These are phyloP conservation scores for Aureobasidium sp. DNA, from an alignment of 2,329 filamentous ascomycete species.

Conservation along the genomic window DNA sequence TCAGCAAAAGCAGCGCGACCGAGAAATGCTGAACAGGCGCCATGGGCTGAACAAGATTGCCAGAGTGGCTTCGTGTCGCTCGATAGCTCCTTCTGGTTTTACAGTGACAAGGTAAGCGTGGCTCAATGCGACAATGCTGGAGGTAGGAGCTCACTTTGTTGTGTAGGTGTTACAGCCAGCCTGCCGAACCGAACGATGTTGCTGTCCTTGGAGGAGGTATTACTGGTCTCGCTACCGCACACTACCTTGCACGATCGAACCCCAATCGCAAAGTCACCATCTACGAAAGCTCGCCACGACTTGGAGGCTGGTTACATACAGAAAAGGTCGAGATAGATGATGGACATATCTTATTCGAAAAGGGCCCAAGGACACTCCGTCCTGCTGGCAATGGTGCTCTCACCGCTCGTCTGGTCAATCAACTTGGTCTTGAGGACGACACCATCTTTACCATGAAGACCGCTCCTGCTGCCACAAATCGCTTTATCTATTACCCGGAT, in stretches of 20 bases:
- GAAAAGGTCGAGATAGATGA: conserved; percentile 53
- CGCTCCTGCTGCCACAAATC: conserved; percentile 49
- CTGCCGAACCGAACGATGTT: conserved; percentile 30
- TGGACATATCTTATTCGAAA: conserved; percentile 65
- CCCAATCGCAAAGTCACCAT: conserved; percentile 65
- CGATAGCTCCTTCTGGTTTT: not conserved
- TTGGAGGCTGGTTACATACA: conserved; percentile 81
- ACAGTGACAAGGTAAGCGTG: not conserved
- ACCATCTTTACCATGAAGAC: conserved; percentile 45
- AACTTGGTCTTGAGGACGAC: conserved; percentile 48
- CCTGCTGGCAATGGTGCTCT: conserved; percentile 52
- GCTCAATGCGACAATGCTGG: not conserved
- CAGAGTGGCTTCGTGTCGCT: not conserved
- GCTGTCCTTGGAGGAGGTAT: conserved; percentile 75
- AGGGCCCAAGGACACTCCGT: conserved; percentile 70
- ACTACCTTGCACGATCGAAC: conserved; percentile 64
- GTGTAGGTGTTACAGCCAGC: conserved; percentile 5
- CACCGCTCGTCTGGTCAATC: conserved; percentile 60
- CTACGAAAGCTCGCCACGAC: conserved; percentile 60
- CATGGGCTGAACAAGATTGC: conserved; percentile 7
- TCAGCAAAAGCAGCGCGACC: not conserved
- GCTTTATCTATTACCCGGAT: conserved; percentile 85
- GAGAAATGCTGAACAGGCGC: conserved; percentile 9
- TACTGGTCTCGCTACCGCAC: conserved; percentile 70
- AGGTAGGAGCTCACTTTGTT: not conserved